Evolutionary conservation across 1,284 basidiomycete genomes (phyloP).

Genomic region (Apiotrichum gracile): DNA sequence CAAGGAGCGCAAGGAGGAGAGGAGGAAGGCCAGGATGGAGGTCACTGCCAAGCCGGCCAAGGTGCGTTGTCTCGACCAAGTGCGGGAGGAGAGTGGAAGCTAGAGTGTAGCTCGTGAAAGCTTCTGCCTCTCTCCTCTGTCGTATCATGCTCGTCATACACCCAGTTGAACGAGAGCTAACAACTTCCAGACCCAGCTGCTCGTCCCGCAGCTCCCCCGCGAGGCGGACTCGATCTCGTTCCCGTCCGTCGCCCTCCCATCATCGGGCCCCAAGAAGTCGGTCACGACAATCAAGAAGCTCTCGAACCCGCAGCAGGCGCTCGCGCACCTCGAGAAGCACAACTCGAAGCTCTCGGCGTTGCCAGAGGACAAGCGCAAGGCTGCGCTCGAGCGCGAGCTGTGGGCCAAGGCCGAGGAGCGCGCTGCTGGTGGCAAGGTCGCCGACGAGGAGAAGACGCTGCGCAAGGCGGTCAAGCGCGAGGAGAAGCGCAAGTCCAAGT

Average conservation of each 20-base stretch:
- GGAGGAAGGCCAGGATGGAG: slow-evolving; percentile 53
- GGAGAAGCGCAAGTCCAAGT: slow-evolving; percentile 78
- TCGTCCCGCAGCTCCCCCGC: slow-evolving; percentile 52
- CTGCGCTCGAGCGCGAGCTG: slow-evolving; percentile 67
- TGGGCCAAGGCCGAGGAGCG: slow-evolving; percentile 82
- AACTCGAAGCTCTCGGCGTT: slow-evolving; percentile 66
- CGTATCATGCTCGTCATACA: too few species aligned
- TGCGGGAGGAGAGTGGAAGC: neutral
- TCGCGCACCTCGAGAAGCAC: slow-evolving; percentile 67
- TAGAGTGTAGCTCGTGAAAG: neutral
- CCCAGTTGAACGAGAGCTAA: slow-evolving; percentile 1
- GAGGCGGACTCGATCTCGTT: slow-evolving; percentile 59
- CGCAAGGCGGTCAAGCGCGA: slow-evolving; percentile 86
- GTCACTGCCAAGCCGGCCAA: slow-evolving; percentile 39
- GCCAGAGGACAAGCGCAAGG: slow-evolving; percentile 71
- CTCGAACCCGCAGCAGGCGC: slow-evolving; percentile 75
- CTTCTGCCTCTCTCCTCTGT: too few species aligned
- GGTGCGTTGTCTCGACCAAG: slow-evolving; percentile 22
- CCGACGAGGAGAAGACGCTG: slow-evolving; percentile 69
- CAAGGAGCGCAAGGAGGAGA: slow-evolving; percentile 77
- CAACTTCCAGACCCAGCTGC: slow-evolving; percentile 58
- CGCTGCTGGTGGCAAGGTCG: slow-evolving; percentile 77
- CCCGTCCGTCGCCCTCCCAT: slow-evolving; percentile 55
- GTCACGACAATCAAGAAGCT: slow-evolving; percentile 52
- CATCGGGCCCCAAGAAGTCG: slow-evolving; percentile 49